A percentile compares a stretch with the other conserved stretches of the same genome.
Evolutionary conservation across 768 basidiomycete genomes (phyloP).

Genomic region (Tremella yokohamensis): DNA sequence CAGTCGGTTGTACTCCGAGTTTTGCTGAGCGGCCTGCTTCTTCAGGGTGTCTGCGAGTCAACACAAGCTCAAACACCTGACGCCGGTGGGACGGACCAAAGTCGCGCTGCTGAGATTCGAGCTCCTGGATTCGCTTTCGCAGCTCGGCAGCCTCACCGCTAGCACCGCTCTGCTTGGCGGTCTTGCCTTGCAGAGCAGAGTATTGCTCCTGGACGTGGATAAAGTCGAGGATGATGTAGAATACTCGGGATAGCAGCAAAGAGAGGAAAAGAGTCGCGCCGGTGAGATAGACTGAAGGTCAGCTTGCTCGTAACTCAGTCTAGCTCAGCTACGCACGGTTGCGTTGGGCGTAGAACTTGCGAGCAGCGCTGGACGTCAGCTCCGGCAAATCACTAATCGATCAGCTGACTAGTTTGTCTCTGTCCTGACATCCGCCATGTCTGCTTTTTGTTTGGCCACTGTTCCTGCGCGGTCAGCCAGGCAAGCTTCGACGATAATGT

Average conservation of each 20-base stretch:
- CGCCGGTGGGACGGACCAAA: slow-evolving; percentile 56
- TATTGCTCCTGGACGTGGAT: slow-evolving; percentile 86
- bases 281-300: slow-evolving; percentile 66
- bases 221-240: slow-evolving; percentile 86
- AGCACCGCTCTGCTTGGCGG: slow-evolving; percentile 37
- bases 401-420: slow-evolving; percentile 64
- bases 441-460: slow-evolving; percentile 59
- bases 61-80: neutral
- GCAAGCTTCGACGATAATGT: slow-evolving; percentile 11
- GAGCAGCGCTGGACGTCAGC: slow-evolving; percentile 60
- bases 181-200: slow-evolving; percentile 65
- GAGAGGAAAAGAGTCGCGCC: slow-evolving; percentile 81
- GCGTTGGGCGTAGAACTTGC: slow-evolving; percentile 71
- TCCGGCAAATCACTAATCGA: neutral
- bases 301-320: neutral
- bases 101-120: slow-evolving; percentile 67
- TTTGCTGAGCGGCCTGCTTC: slow-evolving; percentile 75
- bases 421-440: slow-evolving; percentile 62
- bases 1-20: slow-evolving; percentile 74
- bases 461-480: slow-evolving; percentile 51
- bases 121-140: slow-evolving; percentile 61
- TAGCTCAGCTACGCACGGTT: slow-evolving; percentile 34
- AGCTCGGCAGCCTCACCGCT: slow-evolving; percentile 52
- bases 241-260: slow-evolving; percentile 85
- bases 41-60: slow-evolving; percentile 64